phyloP scores from a whole-genome alignment of 257 asterid genomes.

The Solanum phureja region DNA sequence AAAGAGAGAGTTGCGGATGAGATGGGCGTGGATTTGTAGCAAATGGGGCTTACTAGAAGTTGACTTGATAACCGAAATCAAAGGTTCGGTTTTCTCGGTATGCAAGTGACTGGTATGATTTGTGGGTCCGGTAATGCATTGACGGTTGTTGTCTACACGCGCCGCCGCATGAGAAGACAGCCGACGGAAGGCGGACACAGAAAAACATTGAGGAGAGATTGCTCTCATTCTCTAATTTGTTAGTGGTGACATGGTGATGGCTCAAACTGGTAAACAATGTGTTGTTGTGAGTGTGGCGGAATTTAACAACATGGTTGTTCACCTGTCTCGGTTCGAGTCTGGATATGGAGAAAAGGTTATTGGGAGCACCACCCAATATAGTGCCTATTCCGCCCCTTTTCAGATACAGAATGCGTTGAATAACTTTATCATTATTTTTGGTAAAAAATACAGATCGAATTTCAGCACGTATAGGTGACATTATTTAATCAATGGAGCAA shows the following conservation, averaged over 20 bases:
- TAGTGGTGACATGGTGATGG: too few species aligned
- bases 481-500: not conserved
- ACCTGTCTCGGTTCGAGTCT: too few species aligned
- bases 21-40: slow-evolving; percentile 54
- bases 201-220: not conserved
- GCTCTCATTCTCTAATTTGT: not conserved
- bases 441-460: not conserved
- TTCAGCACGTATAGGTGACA: not conserved
- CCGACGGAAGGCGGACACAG: not conserved
- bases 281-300: not conserved
- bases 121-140: not conserved
- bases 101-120: not conserved
- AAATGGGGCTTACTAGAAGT: slow-evolving; percentile 39
- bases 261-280: not conserved
- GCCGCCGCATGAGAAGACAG: not conserved
- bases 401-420: not conserved
- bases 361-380: rapidly evolving
- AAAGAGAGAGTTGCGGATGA: slow-evolving; percentile 40
- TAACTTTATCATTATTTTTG: too few species aligned
- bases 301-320: too few species aligned
- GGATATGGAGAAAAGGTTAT: too few species aligned
- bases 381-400: too few species aligned
- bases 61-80: slow-evolving; percentile 51
- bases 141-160: not conserved
- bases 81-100: slow-evolving; percentile 9